Evolutionary conservation across 805 yeast species (phyloP), one percentile per base, ranked within the genome.

Genomic region (Millerozyma acaciae): DNA sequence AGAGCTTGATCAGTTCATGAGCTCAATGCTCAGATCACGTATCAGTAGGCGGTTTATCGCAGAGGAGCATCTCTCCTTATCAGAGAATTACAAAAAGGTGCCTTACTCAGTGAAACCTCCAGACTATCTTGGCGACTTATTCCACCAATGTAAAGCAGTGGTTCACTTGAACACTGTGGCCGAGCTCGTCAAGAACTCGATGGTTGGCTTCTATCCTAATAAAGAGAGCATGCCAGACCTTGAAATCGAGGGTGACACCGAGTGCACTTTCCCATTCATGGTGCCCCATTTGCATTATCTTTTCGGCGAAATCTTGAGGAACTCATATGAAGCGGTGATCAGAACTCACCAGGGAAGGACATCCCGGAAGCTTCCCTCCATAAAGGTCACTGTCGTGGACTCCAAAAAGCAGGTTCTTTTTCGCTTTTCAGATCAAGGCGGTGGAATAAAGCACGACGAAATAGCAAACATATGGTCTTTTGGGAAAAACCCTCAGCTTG

Each of bases 21-120:
- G 88, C 8, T 72, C 82, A 4, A 73, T 88, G 70, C 61, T 90
- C 26, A 68, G 96, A 34, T 85, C 95, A 4, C 74, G 98, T 50
- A 85, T 90, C 24, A 82, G 95, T 45, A 70, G 98, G 60, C 68
- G 97, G 46, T 82, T 90, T 29, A 82, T 90, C 42, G 86, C 87
- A 26, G 96, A 90, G 60, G 96, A 90, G 54, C 97, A 93, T 60
- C 61, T 86, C 23, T 78, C 93, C 7, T 70, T 93, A 32, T 76
- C 95, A 0, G 73, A 78, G 21, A 75, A 83, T 39, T 82, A 76
- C 54, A 59, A 63, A 33, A 46, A 55, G 4, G 73, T 73, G 17
- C 75, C 75, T 6, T 58, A 73, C 37, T 63, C 62, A 20, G 50
- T 48, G 27, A 68, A 73, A 52, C 74, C 83, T 10, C 66, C 78